Evolutionary conservation across 179 eudicot genomes (phyloP).

Genomic region (Gypsophila paniculata): DNA sequence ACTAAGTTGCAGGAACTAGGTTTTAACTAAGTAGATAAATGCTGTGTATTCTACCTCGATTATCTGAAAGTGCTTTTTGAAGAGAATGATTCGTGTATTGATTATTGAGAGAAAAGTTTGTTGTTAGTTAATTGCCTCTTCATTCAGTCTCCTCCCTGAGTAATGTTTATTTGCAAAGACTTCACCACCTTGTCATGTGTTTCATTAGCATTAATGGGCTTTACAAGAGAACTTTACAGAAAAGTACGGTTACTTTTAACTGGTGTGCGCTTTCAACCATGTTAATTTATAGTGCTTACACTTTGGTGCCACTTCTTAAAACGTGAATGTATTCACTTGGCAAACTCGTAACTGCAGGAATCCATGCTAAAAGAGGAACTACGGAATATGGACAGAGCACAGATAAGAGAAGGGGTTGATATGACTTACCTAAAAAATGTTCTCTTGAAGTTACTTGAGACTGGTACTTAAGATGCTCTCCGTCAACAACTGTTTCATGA

Average conservation of each 20-base stretch:
- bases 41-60: neutral
- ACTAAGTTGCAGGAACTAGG: neutral
- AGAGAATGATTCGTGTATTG: constrained; percentile 8
- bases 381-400: constrained; percentile 81
- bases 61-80: neutral
- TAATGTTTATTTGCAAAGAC: neutral
- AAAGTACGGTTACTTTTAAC: neutral
- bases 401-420: constrained; percentile 95
- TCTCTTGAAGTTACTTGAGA: constrained; percentile 90
- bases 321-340: constrained; percentile 12
- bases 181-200: neutral
- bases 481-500: neutral
- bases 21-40: neutral
- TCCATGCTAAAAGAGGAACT: constrained; percentile 94
- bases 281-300: neutral
- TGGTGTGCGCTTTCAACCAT: neutral
- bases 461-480: constrained; percentile 50
- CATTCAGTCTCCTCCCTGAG: neutral
- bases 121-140: neutral
- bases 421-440: constrained; percentile 96
- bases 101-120: neutral
- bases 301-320: constrained; percentile 3
- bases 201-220: neutral
- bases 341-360: constrained; percentile 45
- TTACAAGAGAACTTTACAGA: neutral